Conservation (phyloP, 495 filamentous ascomycete genomes). For the Penicillium subrubescens region DNA sequence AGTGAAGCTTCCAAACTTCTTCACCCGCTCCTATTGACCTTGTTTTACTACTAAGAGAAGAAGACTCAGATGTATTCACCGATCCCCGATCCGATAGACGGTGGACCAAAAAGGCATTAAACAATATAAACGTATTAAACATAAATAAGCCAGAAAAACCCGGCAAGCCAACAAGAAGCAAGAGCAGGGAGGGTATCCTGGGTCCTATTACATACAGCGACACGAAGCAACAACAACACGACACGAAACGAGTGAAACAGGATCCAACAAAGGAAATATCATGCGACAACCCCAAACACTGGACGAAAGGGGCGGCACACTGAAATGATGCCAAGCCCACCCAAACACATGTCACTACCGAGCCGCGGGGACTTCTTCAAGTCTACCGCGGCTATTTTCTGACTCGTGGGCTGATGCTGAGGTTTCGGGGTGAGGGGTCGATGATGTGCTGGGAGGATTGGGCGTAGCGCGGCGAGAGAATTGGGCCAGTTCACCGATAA, state of each 20-base stretch:
- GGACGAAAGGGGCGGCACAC: background rate
- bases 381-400: constrained; percentile 19
- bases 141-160: constrained; percentile 12
- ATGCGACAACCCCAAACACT: constrained; percentile 14
- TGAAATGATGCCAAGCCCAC: background rate
- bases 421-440: constrained; percentile 36
- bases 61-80: background rate
- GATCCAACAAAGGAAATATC: constrained; percentile 27
- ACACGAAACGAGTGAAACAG: constrained; percentile 32
- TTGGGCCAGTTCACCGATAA: constrained; percentile 46
- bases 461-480: constrained; percentile 41
- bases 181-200: constrained; percentile 47
- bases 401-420: constrained; percentile 23
- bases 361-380: constrained; percentile 15
- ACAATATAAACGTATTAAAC: constrained; percentile 24
- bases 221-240: constrained; percentile 20
- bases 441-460: constrained; percentile 35
- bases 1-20: background rate
- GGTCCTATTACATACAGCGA: constrained; percentile 45
- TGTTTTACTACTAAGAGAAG: background rate
- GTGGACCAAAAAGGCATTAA: constrained; percentile 1
- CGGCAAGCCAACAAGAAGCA: constrained; percentile 4
- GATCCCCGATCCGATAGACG: background rate
- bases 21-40: background rate
- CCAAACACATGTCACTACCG: constrained; percentile 7